Evolutionary conservation across 208 protist genomes (phyloP).

Genomic region (Leishmania mexicana): DNA sequence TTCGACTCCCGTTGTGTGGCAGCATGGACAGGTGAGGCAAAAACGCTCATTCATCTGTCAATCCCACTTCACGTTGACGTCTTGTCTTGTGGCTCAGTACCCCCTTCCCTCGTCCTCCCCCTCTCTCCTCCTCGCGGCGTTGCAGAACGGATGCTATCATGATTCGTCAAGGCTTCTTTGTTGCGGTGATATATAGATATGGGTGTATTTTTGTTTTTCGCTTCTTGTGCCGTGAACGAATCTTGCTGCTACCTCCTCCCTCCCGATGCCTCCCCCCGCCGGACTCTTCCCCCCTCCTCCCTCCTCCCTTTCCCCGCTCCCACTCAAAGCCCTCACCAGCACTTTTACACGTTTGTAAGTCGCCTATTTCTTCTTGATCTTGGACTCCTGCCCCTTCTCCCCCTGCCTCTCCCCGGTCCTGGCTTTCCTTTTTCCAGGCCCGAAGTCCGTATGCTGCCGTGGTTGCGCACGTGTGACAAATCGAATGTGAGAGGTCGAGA

Average conservation of each 20-base stretch:
- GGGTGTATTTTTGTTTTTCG: not conserved
- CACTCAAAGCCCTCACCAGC: not conserved
- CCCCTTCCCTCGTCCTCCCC: not conserved
- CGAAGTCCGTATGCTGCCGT: not conserved
- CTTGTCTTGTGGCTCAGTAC: not conserved
- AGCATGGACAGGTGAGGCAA: not conserved
- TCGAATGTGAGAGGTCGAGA: not conserved
- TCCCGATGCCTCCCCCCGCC: no score
- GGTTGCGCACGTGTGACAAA: not conserved
- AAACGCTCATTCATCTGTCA: not conserved
- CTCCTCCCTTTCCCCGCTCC: not conserved
- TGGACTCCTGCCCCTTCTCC: not conserved
- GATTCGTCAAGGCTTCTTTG: not conserved
- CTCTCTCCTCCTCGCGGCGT: not conserved
- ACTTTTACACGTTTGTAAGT: not conserved
- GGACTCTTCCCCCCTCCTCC: not conserved
- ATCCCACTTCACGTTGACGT: not conserved
- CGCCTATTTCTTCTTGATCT: not conserved
- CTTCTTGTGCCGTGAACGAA: not conserved
- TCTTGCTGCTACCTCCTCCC: no score
- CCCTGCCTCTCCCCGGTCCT: not conserved
- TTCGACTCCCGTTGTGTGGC: not conserved
- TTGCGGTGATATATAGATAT: not conserved
- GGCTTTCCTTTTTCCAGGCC: not conserved
- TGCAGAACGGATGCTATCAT: not conserved